phyloP scores from a whole-genome alignment of 2,329 filamentous ascomycete genomes.

The Pseudogymnoascus sp. region DNA sequence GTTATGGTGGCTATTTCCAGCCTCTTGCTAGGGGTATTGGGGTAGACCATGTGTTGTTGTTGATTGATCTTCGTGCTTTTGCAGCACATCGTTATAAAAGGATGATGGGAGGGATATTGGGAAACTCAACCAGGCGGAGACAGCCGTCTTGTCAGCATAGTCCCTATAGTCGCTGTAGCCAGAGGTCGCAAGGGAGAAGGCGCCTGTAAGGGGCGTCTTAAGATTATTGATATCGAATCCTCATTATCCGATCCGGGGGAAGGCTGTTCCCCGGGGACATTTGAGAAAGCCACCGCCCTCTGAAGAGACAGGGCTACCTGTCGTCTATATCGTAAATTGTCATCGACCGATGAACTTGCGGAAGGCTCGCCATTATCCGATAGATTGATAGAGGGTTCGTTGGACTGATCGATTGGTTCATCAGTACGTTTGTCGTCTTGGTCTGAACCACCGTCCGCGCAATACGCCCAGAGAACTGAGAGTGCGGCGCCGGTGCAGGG shows the following conservation, averaged over 20 bases:
- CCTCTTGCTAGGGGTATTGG: background rate
- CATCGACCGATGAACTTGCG: no score
- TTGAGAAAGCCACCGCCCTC: no score
- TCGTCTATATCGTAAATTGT: no score
- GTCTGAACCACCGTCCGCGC: background rate
- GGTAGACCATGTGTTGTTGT: background rate
- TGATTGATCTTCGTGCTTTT: background rate
- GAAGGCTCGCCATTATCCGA: background rate
- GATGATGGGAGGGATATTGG: background rate
- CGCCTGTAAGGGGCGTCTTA: background rate
- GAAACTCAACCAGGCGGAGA: background rate
- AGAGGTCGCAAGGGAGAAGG: background rate
- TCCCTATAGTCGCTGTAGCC: background rate
- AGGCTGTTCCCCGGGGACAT: no score
- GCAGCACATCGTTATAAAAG: no score
- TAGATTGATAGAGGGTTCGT: background rate
- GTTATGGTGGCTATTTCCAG: background rate
- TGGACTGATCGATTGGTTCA: background rate
- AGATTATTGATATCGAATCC: background rate
- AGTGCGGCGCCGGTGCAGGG: slow-evolving; percentile 51
- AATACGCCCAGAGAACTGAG: slow-evolving; percentile 47
- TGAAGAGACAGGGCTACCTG: no score
- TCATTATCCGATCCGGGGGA: background rate
- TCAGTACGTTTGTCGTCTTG: background rate
- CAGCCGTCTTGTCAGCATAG: background rate